Evolutionary conservation across 2,329 filamentous ascomycete genomes (phyloP).

Genomic region (Drechslera avenae): DNA sequence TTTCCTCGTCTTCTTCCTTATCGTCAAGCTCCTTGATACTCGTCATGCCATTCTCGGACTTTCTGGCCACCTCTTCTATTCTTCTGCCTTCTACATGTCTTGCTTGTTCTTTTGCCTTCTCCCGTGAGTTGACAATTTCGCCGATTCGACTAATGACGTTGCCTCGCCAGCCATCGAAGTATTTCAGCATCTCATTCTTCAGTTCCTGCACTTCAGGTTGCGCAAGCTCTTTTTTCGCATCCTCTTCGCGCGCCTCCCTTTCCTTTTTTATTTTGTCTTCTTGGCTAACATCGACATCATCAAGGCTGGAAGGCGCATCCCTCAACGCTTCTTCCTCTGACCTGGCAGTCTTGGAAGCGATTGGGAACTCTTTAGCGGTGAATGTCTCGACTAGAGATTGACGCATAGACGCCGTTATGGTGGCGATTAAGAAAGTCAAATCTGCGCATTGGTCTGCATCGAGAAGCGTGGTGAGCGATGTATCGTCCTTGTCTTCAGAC

Average conservation of each 20-base stretch:
- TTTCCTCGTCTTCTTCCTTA: constrained; percentile 43
- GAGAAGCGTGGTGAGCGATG: constrained; percentile 53
- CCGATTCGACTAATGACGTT: constrained; percentile 71
- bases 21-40: constrained; percentile 34
- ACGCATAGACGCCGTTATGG: constrained; percentile 55
- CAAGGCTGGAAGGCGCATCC: constrained; percentile 30
- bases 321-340: constrained; percentile 32
- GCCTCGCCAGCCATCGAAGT: constrained; percentile 82
- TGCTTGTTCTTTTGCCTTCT: constrained; percentile 40
- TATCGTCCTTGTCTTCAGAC: constrained; percentile 36
- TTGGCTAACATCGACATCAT: constrained; percentile 35
- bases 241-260: constrained; percentile 36
- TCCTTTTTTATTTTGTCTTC: constrained; percentile 42
- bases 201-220: constrained; percentile 64
- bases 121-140: constrained; percentile 61
- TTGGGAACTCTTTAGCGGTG: constrained; percentile 33
- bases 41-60: constrained; percentile 28
- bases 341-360: constrained; percentile 19
- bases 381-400: constrained; percentile 53
- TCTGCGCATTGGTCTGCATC: constrained; percentile 53
- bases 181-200: constrained; percentile 69
- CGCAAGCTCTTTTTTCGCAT: constrained; percentile 56
- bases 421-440: constrained; percentile 55
- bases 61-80: constrained; percentile 37
- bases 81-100: constrained; percentile 27